Conservation (phyloP, 208 protist species). For the Crithidia bombi region DNA sequence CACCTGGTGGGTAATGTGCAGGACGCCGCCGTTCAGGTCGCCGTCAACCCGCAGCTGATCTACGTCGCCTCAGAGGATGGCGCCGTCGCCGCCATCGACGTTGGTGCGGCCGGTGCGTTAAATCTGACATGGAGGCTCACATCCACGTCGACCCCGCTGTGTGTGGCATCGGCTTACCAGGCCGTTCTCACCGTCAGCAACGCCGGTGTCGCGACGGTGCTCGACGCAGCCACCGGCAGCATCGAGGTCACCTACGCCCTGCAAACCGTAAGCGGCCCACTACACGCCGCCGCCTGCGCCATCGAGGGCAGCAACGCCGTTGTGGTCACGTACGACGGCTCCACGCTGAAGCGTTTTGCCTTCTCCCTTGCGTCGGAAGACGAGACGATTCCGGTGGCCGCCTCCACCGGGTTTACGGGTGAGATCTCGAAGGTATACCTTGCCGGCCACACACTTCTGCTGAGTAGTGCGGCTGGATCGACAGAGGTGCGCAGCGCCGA, state of each 20-base stretch:
- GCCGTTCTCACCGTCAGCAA: conserved; percentile 53
- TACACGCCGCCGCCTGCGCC: conserved; percentile 43
- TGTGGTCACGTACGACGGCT: conserved; percentile 37
- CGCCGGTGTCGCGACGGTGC: conserved; percentile 47
- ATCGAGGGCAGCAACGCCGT: conserved; percentile 31
- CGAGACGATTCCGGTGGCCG: conserved; percentile 30
- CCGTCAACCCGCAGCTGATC: conserved; percentile 40
- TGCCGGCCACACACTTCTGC: conserved; percentile 19
- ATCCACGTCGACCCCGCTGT: conserved; percentile 52
- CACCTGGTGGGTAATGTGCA: conserved; percentile 79
- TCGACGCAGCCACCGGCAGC: conserved; percentile 54
- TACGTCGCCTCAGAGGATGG: conserved; percentile 68
- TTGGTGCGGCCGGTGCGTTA: conserved; percentile 28
- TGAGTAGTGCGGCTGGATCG: conserved; percentile 12
- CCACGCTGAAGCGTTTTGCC: conserved; percentile 39
- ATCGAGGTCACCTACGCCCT: conserved; percentile 63
- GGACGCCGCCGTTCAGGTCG: conserved; percentile 50
- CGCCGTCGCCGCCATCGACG: conserved; percentile 64
- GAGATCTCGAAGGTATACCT: conserved; percentile 29
- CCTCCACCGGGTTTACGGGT: conserved; percentile 3
- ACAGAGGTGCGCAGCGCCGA: conserved; percentile 24
- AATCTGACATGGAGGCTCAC: conserved; percentile 71
- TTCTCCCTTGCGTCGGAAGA: conserved; percentile 45
- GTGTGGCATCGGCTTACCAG: conserved; percentile 41
- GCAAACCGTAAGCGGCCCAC: conserved; percentile 5